Evolutionary conservation across 2,329 filamentous ascomycete species (phyloP), one percentile per base, ranked within the genome.

Genomic region (Thelonectria olida): DNA sequence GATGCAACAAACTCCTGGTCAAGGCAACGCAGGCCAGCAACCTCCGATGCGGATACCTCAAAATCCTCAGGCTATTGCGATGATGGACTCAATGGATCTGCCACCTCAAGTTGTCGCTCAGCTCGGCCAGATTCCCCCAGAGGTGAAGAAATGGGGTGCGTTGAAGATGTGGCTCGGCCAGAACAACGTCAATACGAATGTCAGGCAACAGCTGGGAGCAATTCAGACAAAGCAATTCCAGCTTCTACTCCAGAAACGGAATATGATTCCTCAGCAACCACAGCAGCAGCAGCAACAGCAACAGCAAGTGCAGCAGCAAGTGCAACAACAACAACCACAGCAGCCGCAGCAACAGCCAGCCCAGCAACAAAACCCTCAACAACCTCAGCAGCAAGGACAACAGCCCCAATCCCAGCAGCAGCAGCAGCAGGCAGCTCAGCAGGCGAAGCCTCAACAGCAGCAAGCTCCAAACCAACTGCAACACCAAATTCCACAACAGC

Each of bases 31-130:
- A 8, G 72, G 69, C n/a, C 70, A 69, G n/a, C 69, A 70, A 38
- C 72, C 71, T 62, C 65, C 68, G 39, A 68, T 72, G 64, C 73
- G 74, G 5, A 68, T 74, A 27, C 62, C 66, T 3, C 68, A 69
- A 17, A 74, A 67, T 47, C 69, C 70, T 4, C 80, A 80, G 23
- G 72, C 78, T 7, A 74, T 78, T 49, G 61, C 66, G 1, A 71
- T 80, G 59, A 84, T 85, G 79, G 82, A 85, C 60, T 75, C 67
- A 9, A 80, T 85, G 79, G 82, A 85, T 10, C 62, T 85, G 1
- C 82, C 81, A 1, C 65, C 69, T 2, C 70, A 74, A 13, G 66
- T 82, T 5, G 62, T 79, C 8, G 60, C 19, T 13, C 67, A 74
- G 13, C 68, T 76, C 4, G 67, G 51, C 12, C 71, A 70, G 19